These are phyloP conservation scores for Calonectria henricotiae DNA, from an alignment of 2,329 filamentous ascomycete species.

Conservation along the genomic window DNA sequence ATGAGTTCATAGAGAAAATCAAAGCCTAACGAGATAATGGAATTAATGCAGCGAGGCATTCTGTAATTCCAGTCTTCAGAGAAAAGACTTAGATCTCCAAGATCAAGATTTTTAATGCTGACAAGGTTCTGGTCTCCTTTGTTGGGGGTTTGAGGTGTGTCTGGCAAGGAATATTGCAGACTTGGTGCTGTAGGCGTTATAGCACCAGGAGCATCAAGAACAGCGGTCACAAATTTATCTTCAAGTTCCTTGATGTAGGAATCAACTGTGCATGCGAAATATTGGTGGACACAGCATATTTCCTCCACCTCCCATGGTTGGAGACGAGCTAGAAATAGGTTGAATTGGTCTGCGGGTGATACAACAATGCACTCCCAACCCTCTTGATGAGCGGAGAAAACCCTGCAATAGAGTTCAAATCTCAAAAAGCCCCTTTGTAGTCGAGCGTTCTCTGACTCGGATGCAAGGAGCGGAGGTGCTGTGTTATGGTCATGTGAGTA, in stretches of 20 bases:
- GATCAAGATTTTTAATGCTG: not conserved
- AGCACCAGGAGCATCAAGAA: not conserved
- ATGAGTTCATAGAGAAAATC: conserved; percentile 8
- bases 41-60: not conserved
- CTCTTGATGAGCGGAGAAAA: not conserved
- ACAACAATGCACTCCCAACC: not conserved
- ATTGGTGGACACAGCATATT: conserved; percentile 1
- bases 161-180: not conserved
- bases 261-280: not conserved
- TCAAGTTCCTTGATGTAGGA: conserved; percentile 2
- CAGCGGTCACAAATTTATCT: not conserved
- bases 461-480: not conserved
- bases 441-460: not conserved
- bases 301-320: conserved; percentile 2
- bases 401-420: not conserved
- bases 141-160: not conserved
- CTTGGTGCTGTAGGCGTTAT: not conserved
- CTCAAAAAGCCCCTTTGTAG: not conserved
- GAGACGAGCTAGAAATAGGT: conserved; percentile 3
- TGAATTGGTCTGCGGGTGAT: not conserved
- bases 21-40: conserved; percentile 1
- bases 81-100: not conserved
- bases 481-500: not conserved
- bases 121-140: not conserved
- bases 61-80: not conserved